A percentile compares a stretch with the other conserved stretches of the same genome.
These are phyloP conservation scores for Pseudopyrenochaeta lycopersici DNA, from an alignment of 2,329 filamentous ascomycete genomes.

Conservation along the genomic window DNA sequence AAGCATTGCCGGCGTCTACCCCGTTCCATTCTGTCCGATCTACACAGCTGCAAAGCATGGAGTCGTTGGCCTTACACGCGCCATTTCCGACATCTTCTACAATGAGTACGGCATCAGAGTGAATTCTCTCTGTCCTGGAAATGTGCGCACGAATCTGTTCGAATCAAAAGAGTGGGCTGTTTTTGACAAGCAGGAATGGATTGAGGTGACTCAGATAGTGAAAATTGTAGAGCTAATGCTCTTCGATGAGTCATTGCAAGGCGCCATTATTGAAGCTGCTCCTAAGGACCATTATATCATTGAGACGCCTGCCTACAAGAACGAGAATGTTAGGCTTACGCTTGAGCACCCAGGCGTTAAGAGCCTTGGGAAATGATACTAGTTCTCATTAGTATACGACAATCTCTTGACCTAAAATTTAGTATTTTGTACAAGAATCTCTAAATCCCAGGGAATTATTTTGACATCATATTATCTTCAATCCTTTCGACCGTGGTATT, in stretches of 20 bases:
- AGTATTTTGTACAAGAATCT: too few relatives aligned
- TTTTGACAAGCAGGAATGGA: constrained; percentile 1
- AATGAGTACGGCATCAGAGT: not conserved
- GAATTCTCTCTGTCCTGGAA: not conserved
- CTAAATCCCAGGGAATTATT: too few relatives aligned
- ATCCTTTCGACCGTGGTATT: too few relatives aligned
- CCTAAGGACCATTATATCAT: not conserved
- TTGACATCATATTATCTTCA: too few relatives aligned
- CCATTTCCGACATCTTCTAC: not conserved
- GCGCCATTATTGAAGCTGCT: constrained; percentile 1
- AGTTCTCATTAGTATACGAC: too few relatives aligned
- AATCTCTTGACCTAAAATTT: too few relatives aligned
- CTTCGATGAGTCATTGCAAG: not conserved
- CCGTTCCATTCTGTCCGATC: constrained; percentile 1
- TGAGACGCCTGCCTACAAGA: not conserved
- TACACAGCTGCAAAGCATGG: constrained; percentile 2
- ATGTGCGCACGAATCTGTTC: constrained; percentile 1
- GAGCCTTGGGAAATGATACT: not conserved
- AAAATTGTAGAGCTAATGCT: constrained; percentile 1
- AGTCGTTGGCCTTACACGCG: not conserved
- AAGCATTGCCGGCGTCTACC: constrained; percentile 1
- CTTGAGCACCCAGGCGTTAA: not conserved
- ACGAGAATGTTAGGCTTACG: constrained; percentile 3
- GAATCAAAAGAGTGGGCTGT: not conserved
- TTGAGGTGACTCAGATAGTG: not conserved